Evolutionary conservation across 371 early-diverging fungal species (phyloP), one percentile per base, ranked within the genome.

Genomic region (Mucor plumbeus): DNA sequence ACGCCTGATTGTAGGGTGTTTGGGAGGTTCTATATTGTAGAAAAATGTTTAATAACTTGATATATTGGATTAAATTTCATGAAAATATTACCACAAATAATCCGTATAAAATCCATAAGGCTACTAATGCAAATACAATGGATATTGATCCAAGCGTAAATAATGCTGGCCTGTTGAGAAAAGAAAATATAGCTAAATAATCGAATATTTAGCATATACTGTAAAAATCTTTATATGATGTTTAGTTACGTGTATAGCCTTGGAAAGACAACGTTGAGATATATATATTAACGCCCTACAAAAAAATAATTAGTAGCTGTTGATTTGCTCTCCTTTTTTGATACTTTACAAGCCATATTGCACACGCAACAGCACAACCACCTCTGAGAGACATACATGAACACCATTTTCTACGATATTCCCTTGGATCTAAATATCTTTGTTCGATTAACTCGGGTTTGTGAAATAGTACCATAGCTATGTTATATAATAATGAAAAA

Each of bases 321-420:
- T 39, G 5, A 53, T 7, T 54, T 15, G 11, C 41, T 11, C 19
- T 15, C n/a, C 35, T 26, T 5, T 14, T 60, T 43, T 7, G n/a
- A 54, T 21, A 62, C 35, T 36, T 63, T 72, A 76, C 76, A 44
- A 76, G 54, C 76, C 76, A 76, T 17, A 76, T 43, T 4, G 61
- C 41, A 33, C 67, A 64, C 21, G 76, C 76, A 4, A 72, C 15
- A 5, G 70, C 67, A 62, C 76, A 70, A 36, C 76, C 76, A 36
- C 65, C 72, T 61, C 76, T n/a, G n/a, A 70, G 50, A 21, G 76
- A 76, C 73, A 76, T 76, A 34, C 67, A 72, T 1, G 63, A 65
- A 63, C 76, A 76, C 47, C 64, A 64, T 55, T 68, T 68, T 61
- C 70, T 39, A 15, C 59, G 34, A 14, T 48, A 31, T 17, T 35